Evolutionary conservation across 2,329 filamentous ascomycete species (phyloP).

Genomic region (Aureobasidium sp.): DNA sequence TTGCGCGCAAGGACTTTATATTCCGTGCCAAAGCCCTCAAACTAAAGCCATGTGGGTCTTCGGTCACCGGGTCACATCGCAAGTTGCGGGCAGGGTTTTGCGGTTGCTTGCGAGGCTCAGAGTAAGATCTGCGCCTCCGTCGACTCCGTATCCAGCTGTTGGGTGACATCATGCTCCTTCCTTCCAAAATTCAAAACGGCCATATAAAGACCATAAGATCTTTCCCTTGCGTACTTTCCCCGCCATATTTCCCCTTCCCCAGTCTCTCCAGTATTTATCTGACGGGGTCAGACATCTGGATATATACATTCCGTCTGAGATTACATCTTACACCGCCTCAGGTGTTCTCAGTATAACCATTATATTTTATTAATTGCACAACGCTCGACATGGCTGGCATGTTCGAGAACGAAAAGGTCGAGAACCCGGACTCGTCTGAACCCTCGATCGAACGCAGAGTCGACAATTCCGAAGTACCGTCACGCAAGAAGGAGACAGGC

Average conservation of each 20-base stretch:
- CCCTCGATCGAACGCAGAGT: constrained; percentile 4
- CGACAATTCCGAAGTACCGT: constrained; percentile 10
- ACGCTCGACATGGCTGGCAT: neutral
- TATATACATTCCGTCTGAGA: neutral
- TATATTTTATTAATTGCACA: neutral
- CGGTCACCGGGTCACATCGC: neutral
- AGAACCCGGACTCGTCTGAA: constrained; percentile 4
- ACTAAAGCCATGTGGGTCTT: neutral
- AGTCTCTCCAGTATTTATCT: neutral
- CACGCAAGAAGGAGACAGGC: constrained; percentile 2
- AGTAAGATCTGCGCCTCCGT: neutral
- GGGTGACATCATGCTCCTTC: constrained; percentile 4
- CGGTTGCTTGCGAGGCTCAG: neutral
- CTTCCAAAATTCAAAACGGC: neutral
- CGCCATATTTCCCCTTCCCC: neutral
- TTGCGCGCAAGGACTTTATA: neutral
- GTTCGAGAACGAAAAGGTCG: constrained; percentile 9
- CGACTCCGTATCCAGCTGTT: neutral
- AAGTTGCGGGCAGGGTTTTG: neutral
- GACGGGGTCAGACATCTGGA: neutral
- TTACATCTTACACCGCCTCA: neutral
- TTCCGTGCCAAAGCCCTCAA: neutral
- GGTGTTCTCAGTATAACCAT: neutral
- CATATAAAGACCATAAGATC: neutral
- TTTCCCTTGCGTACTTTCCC: neutral